Base-by-base conservation (phyloP, 1,284 basidiomycete genomes). In the Cryptococcus wingfieldii region DNA sequence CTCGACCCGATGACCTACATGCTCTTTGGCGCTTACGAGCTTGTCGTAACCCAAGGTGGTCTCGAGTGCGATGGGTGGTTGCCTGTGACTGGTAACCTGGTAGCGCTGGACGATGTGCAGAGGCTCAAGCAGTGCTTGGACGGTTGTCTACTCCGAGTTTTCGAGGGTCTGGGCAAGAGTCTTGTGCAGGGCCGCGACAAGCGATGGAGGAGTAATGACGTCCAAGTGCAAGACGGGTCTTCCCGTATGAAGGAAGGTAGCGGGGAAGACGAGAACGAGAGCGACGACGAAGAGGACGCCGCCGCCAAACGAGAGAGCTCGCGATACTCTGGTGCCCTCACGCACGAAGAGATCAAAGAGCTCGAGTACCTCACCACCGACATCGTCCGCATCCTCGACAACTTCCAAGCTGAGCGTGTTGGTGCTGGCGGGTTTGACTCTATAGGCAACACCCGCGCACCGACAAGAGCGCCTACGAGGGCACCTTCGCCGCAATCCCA, bases 1-100 rank as follows among this genome's bases (percentile, higher is more conserved):
- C 79, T 97, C 37, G 93, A 97, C 74, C 89, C 89, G 9, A 81
- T 97, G 80, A 88, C 88, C 1, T 96, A 93, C 73, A 84, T 96
- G 78, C 81, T 98, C 10, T 97, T 98, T 65, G 94, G 94, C 13
- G 91, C 92, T 0, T 86, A 89, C 72, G 82, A 87, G 54, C 82
- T 93, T 43, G 77, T 83, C 55, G 82, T 86, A 46, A 83, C 82
- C 1, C 81, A 83, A 44, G 80, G 83, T 16, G 89, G 89, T 2
- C 75, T 93, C 31, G 86, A 89, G 69, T 94, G 90, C 71, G 94
- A 98, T 69, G 84, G 84, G 46, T 98, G 94, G 94, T 79, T 97
- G 23, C 90, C 91, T 10, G 83, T 97, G 50, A 80, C 85, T 27
- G 93, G 93, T 44, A 82, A 87, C 63, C 72, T 86, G 56, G 83